Evolutionary conservation across 2,329 filamentous ascomycete species (phyloP).

Genomic region (Pseudogymnoascus sp.): DNA sequence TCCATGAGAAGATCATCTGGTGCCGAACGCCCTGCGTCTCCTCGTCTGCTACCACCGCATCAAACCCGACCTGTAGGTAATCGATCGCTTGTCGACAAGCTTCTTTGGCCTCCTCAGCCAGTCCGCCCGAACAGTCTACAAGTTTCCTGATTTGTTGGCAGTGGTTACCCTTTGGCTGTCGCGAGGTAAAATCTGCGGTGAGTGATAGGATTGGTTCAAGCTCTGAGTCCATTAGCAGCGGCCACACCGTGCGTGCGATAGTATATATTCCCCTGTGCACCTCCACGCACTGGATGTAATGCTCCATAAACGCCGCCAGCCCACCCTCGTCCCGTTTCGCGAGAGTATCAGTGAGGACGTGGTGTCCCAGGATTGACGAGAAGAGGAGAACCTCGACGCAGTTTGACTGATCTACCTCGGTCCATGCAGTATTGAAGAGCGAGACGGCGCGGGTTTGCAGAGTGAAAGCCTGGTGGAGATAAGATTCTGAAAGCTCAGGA

Average conservation of each 20-base stretch:
- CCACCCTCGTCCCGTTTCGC: slow-evolving; percentile 18
- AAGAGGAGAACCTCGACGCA: slow-evolving; percentile 31
- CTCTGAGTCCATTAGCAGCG: slow-evolving; percentile 24
- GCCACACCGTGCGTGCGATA: slow-evolving; percentile 21
- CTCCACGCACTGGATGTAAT: slow-evolving; percentile 27
- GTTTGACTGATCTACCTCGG: slow-evolving; percentile 23
- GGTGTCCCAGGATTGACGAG: slow-evolving; percentile 29
- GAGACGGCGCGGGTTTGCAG: slow-evolving; percentile 28
- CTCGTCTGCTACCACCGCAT: slow-evolving; percentile 17
- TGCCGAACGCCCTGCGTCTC: slow-evolving; percentile 13
- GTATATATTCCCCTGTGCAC: slow-evolving; percentile 20
- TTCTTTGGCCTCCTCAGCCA: slow-evolving; percentile 20
- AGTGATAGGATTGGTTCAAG: slow-evolving; percentile 24
- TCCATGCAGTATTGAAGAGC: slow-evolving; percentile 26
- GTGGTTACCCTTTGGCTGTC: slow-evolving; percentile 22
- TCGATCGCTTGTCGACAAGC: slow-evolving; percentile 25
- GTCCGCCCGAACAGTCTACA: slow-evolving; percentile 17
- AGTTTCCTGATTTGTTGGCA: slow-evolving; percentile 20
- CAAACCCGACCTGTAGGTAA: slow-evolving; percentile 24
- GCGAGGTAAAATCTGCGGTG: slow-evolving; percentile 14
- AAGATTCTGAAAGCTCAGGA: slow-evolving; percentile 21
- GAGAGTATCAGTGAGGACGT: slow-evolving; percentile 31
- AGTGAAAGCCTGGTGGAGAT: slow-evolving; percentile 22
- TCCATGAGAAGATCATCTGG: slow-evolving; percentile 27
- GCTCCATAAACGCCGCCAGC: slow-evolving; percentile 25